Base-by-base conservation (phyloP, 78 protist species). In the Cyanophora paradoxa region DNA sequence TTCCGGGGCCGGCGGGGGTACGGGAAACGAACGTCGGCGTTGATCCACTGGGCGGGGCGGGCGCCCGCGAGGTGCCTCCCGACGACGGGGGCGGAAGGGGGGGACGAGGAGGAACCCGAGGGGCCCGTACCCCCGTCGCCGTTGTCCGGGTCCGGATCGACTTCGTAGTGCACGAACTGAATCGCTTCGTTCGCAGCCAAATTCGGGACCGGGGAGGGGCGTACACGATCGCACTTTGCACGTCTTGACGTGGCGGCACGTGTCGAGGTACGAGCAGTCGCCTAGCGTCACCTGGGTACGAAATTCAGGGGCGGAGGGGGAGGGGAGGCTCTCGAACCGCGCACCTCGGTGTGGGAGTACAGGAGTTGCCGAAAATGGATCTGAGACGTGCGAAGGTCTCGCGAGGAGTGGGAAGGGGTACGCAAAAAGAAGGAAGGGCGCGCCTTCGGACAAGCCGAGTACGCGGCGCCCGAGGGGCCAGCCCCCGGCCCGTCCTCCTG, bases 211-310 rank as follows among this genome's bases (percentile, higher is more conserved):
- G n/a, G n/a, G n/a, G n/a, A n/a, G n/a, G n/a, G n/a, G n/a, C n/a
- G n/a, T n/a, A n/a, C n/a, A n/a, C n/a, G n/a, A n/a, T n/a, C n/a
- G n/a, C n/a, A n/a, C n/a, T n/a, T 13, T 2, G 75, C 82, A 77
- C 46, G 6, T 66, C 24, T 1, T 16, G 67, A 70, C 50, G 65
- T 44, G 62, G 1, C 67, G 31, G 39, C 82, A 77, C 31, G 64
- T 30, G 52, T 77, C 68, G 30, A 77, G 59, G 37, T 48, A 77
- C 37, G 76, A 42, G 82, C 82, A 77, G 68, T 77, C 75, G 41
- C 82, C 81, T n/a, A n/a, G n/a, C n/a, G n/a, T n/a, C n/a, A n/a
- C n/a, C n/a, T n/a, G n/a, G n/a, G n/a, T n/a, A n/a, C 39, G n/a
- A n/a, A n/a, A n/a, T n/a, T n/a, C n/a, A n/a, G n/a, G n/a, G n/a